Conservation (phyloP, 1,139 yeast species). For the Geotrichum reessii region DNA sequence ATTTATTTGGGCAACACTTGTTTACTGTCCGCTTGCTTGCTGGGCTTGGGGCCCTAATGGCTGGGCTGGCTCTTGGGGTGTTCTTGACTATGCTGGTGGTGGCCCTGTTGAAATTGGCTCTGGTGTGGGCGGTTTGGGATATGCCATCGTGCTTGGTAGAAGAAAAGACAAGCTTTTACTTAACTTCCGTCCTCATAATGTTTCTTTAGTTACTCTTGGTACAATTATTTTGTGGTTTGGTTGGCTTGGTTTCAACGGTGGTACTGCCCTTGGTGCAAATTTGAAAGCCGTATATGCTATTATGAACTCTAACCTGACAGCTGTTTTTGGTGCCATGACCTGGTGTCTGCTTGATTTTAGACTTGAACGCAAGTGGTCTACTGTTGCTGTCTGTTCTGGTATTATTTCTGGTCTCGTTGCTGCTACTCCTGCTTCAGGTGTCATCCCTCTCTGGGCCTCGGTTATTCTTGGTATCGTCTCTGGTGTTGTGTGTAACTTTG, state of each 20-base stretch:
- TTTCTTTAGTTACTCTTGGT: conserved; percentile 76
- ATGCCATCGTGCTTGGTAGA: conserved; percentile 75
- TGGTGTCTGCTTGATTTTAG: conserved; percentile 91
- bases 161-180: conserved; percentile 78
- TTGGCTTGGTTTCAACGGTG: conserved; percentile 75
- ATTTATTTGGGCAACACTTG: conserved; percentile 85
- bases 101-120: conserved; percentile 94
- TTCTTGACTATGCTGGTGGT: conserved; percentile 93
- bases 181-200: conserved; percentile 92
- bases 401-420: conserved; percentile 93
- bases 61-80: conserved; percentile 90
- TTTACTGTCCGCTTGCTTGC: conserved; percentile 86
- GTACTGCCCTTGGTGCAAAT: conserved; percentile 59
- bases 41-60: conserved; percentile 95
- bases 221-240: conserved; percentile 66
- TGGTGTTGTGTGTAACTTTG: conserved; percentile 80
- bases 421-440: conserved; percentile 91
- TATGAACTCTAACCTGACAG: conserved; percentile 86
- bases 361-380: conserved; percentile 84
- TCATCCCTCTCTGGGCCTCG: conserved; percentile 88
- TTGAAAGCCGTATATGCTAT: conserved; percentile 74
- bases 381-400: conserved; percentile 94
- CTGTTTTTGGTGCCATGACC: conserved; percentile 83
- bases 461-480: conserved; percentile 76
- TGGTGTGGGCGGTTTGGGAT: conserved; percentile 86